A percentile compares a stretch with the other conserved stretches of the same genome.
phyloP scores from a whole-genome alignment of 805 yeast genomes.

The Candida pseudoglaebosa region DNA sequence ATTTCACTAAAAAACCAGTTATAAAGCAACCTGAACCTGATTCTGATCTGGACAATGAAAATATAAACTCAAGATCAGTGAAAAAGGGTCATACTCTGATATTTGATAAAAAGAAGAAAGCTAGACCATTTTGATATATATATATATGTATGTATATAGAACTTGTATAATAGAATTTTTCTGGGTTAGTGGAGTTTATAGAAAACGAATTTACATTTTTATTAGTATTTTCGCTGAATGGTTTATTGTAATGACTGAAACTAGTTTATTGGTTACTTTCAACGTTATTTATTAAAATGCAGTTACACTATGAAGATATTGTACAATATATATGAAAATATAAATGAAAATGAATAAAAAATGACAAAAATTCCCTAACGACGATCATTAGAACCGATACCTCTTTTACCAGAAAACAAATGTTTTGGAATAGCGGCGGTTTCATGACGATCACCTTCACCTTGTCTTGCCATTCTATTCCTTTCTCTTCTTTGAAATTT shows the following conservation, averaged over 20 bases:
- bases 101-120: conserved; percentile 13
- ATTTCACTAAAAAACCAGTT: background rate
- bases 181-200: too few species aligned
- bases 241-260: too few species aligned
- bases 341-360: conserved; percentile 2
- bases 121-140: conserved; percentile 10
- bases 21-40: conserved; percentile 8
- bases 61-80: conserved; percentile 11
- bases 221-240: too few species aligned
- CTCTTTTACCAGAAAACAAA: conserved; percentile 93
- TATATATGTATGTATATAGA: too few species aligned
- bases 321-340: conserved; percentile 5
- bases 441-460: conserved; percentile 93
- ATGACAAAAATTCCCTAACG: conserved; percentile 46
- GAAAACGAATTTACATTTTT: conserved; percentile 11
- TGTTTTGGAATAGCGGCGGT: conserved; percentile 88
- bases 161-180: too few species aligned
- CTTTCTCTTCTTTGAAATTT: conserved; percentile 91
- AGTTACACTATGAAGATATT: conserved; percentile 5
- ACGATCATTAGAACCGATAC: conserved; percentile 87
- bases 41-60: conserved; percentile 14
- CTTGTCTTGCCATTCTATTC: conserved; percentile 85
- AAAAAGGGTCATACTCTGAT: conserved; percentile 13
- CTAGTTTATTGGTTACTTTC: too few species aligned
- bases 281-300: conserved; percentile 5